Base-by-base conservation (phyloP, 2,329 filamentous ascomycete species). In the Trichoderma simmonsii region DNA sequence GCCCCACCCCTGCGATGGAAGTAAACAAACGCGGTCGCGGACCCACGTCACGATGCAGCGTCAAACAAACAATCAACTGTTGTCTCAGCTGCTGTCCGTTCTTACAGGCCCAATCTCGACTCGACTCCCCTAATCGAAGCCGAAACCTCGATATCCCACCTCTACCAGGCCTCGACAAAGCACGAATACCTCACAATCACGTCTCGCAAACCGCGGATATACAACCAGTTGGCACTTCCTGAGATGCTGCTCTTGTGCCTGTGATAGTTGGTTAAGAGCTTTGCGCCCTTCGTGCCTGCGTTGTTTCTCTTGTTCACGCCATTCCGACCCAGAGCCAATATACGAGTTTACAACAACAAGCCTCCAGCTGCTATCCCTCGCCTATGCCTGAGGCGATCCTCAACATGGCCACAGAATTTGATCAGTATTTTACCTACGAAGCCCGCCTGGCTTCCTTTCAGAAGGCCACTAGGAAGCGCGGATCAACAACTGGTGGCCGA, bases 401-500 rank as follows among this genome's bases (percentile, higher is more conserved):
- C 71, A 65, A 63, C n/a, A 73, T 73, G 72, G 69, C 56, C 51
- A 34, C 57, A 30, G 63, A 71, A 34, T 43, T 48, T 48, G 84
- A 87, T 36, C 77, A 77, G 71, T 90, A 85, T 79, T 85, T 88
- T 76, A 92, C 92, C 18, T 91, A 90, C 75, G 90, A 94, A 75
- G 91, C 90, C 77, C 93, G 96, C 62, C 83, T 98, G 43, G 90
- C 90, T 36, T 95, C 94, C 12, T 99, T 98, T 81, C 87, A 92
- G 65, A 85, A 85, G 69, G 83, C 87, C 48, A 83, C 87, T 54
- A 93, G 93, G 81, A 90, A 93, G 77, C 88, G 93, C 79, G 86
- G 88, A 34, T 96, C 93, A 14, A 88, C 86, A 72, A 85, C 89
- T 73, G 87, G 87, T 76, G 81, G 80, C 43, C 80, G 81, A 64